phyloP scores from a whole-genome alignment of 2,329 filamentous ascomycete species.

The Fusarium sp. region DNA sequence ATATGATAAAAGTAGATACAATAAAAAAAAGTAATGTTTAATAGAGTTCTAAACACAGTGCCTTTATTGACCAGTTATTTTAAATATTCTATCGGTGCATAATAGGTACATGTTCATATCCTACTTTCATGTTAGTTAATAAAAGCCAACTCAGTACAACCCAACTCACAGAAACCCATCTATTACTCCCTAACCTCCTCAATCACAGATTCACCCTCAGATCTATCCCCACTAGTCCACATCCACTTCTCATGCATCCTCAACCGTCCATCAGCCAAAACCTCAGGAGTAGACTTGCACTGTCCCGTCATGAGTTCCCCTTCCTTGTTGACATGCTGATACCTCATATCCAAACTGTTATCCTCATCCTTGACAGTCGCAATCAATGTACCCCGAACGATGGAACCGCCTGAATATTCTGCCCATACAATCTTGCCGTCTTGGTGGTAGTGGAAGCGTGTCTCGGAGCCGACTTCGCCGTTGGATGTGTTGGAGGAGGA shows the following conservation, averaged over 20 bases:
- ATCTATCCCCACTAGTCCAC: slow-evolving; percentile 40
- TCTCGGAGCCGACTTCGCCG: slow-evolving; percentile 39
- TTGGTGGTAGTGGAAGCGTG: slow-evolving; percentile 42
- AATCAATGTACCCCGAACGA: slow-evolving; percentile 37
- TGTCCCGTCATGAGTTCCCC: slow-evolving; percentile 42
- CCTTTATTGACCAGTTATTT: background rate
- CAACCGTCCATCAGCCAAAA: slow-evolving; percentile 37
- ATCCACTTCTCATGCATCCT: slow-evolving; percentile 42
- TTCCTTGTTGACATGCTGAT: slow-evolving; percentile 40
- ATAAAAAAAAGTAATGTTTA: background rate
- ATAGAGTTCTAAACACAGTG: background rate
- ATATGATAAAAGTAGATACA: background rate
- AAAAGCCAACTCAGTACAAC: background rate
- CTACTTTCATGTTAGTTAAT: background rate
- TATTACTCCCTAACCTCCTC: slow-evolving; percentile 35
- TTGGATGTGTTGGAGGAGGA: slow-evolving; percentile 37
- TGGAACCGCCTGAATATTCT: slow-evolving; percentile 40
- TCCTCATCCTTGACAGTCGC: slow-evolving; percentile 31
- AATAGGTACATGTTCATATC: background rate
- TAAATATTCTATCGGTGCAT: background rate
- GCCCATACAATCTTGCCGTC: slow-evolving; percentile 42
- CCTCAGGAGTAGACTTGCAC: slow-evolving; percentile 35
- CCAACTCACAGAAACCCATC: background rate
- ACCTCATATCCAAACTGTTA: slow-evolving; percentile 41
- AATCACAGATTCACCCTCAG: slow-evolving; percentile 35